Evolutionary conservation across 2,329 filamentous ascomycete species (phyloP).

Genomic region (Microdochium nivale): DNA sequence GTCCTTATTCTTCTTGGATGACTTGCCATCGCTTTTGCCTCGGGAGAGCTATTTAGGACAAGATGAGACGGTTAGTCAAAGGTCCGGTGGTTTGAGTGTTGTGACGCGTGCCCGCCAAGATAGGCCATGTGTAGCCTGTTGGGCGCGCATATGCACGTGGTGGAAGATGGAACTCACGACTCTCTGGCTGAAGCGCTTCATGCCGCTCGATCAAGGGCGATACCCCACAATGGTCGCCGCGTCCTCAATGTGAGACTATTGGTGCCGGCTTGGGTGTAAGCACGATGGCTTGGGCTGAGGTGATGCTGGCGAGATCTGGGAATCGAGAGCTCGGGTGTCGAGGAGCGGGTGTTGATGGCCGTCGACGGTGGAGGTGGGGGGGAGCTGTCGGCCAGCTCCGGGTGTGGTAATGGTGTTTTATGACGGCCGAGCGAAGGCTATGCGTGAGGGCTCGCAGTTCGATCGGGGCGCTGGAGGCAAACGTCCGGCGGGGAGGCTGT

Average conservation of each 20-base stretch:
- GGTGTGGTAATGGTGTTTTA: neutral
- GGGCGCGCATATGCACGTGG: conserved; percentile 11
- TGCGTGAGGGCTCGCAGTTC: neutral
- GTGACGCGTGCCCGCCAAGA: too few species aligned
- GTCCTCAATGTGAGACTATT: neutral
- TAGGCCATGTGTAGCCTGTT: neutral
- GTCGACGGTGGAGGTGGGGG: neutral
- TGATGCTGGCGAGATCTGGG: neutral
- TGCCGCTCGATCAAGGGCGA: conserved; percentile 40
- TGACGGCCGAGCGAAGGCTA: neutral
- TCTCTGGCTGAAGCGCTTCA: conserved; percentile 97
- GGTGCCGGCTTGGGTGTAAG: neutral
- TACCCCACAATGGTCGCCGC: conserved; percentile 7
- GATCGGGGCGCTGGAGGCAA: neutral
- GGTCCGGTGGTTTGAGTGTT: conserved; percentile 1
- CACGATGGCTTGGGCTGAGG: too few species aligned
- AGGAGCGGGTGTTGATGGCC: neutral
- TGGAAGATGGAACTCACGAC: conserved; percentile 59
- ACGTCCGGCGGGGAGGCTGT: neutral
- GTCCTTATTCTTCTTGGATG: conserved; percentile 67
- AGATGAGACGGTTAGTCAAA: conserved; percentile 39
- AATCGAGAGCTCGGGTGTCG: neutral
- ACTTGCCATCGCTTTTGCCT: conserved; percentile 80
- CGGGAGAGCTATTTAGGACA: conserved; percentile 75
- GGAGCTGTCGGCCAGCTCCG: neutral